These are phyloP conservation scores for Peronospora belbahrii DNA, from an alignment of 352 stramenopile species.

Conservation along the genomic window DNA sequence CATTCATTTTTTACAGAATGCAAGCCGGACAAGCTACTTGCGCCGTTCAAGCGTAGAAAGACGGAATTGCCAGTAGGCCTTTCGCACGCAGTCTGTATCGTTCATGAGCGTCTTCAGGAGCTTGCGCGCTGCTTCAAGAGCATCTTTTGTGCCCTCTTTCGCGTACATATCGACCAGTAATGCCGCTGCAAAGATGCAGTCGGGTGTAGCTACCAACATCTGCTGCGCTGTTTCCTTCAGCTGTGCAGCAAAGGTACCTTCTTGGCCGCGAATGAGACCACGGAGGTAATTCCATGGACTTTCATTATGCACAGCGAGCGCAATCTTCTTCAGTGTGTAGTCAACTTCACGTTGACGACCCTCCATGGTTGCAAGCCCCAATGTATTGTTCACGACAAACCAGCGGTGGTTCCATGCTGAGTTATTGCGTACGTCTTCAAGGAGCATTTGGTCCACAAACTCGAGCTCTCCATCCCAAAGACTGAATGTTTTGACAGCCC, in stretches of 20 bases:
- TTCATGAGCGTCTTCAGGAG: conserved; percentile 62
- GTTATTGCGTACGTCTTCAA: conserved; percentile 95
- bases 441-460: conserved; percentile 86
- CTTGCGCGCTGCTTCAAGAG: conserved; percentile 36
- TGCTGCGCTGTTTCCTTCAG: conserved; percentile 37
- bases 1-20: neutral
- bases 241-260: conserved; percentile 30
- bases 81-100: conserved; percentile 63
- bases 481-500: conserved; percentile 81
- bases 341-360: conserved; percentile 57
- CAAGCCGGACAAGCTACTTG: conserved; percentile 3
- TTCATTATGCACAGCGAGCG: conserved; percentile 80
- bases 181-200: conserved; percentile 66
- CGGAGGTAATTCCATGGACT: conserved; percentile 90
- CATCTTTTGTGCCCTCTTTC: conserved; percentile 36
- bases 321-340: conserved; percentile 67
- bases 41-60: conserved; percentile 37
- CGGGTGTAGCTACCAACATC: conserved; percentile 31
- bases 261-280: conserved; percentile 49
- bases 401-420: conserved; percentile 88
- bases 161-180: conserved; percentile 68
- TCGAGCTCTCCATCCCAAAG: conserved; percentile 91
- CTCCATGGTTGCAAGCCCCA: conserved; percentile 18
- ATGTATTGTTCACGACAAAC: conserved; percentile 71
- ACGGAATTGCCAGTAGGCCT: conserved; percentile 70